phyloP scores from a whole-genome alignment of 768 basidiomycete species.

The Leccinum uliginosum region DNA sequence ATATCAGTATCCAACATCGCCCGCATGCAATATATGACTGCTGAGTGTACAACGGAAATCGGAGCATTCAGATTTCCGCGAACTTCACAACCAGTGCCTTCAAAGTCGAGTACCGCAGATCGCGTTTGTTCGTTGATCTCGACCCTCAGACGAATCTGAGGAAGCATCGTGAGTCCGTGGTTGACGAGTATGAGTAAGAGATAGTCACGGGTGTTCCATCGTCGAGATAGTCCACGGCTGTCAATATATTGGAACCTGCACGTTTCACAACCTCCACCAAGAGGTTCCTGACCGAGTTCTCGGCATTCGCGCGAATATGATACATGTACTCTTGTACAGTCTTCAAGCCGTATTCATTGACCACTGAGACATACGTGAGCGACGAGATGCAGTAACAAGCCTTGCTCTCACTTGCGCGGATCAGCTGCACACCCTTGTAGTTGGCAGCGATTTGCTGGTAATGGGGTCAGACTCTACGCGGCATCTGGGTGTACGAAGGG shows the following conservation, averaged over 20 bases:
- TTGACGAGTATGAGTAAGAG: background rate
- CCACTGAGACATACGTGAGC: conserved; percentile 44
- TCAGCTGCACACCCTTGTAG: conserved; percentile 83
- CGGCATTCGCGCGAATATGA: conserved; percentile 86
- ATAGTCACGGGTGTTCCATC: conserved; percentile 74
- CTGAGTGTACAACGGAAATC: conserved; percentile 81
- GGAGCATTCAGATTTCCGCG: conserved; percentile 84
- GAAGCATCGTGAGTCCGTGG: conserved; percentile 1
- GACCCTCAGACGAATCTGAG: conserved; percentile 68
- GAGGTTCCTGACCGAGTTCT: conserved; percentile 78
- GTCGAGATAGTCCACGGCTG: conserved; percentile 79
- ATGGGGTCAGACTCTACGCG: background rate
- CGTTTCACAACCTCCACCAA: conserved; percentile 71
- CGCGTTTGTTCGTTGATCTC: conserved; percentile 72
- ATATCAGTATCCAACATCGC: conserved; percentile 84
- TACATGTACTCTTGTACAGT: conserved; percentile 94
- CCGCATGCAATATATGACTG: conserved; percentile 87
- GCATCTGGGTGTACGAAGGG: background rate
- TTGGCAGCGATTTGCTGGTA: conserved; percentile 89
- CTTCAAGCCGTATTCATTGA: conserved; percentile 78
- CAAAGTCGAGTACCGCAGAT: conserved; percentile 81
- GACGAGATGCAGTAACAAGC: background rate
- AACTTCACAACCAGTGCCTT: conserved; percentile 78
- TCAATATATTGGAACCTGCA: conserved; percentile 58
- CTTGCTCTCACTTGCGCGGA: conserved; percentile 62